A percentile compares a stretch with the other conserved stretches of the same genome.
These are phyloP conservation scores for Krasilnikovozyma curviuscula DNA, from an alignment of 768 basidiomycete species.

Conservation along the genomic window DNA sequence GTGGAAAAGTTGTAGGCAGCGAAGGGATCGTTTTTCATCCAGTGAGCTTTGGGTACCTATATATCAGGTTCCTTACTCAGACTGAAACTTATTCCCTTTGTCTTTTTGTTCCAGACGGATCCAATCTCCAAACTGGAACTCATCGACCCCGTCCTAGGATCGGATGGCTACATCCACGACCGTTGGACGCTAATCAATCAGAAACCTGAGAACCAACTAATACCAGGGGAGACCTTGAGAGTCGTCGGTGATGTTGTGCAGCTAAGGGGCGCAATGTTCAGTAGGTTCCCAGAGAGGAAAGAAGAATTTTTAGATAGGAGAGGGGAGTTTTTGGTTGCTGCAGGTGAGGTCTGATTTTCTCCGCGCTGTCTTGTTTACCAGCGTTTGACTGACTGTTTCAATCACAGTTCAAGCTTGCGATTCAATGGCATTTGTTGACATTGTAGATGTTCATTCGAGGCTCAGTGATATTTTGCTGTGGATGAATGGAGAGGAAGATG, in stretches of 20 bases:
- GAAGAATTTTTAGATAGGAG: conserved; percentile 7
- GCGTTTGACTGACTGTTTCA: too few species aligned
- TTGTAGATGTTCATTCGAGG: neutral
- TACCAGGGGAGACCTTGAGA: neutral
- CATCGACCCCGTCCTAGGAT: conserved; percentile 6
- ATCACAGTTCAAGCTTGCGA: too few species aligned
- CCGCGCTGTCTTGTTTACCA: too few species aligned
- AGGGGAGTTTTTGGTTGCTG: neutral
- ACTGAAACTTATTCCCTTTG: neutral
- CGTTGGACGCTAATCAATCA: conserved; percentile 2
- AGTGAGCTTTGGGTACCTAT: neutral
- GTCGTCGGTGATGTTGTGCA: conserved; percentile 9
- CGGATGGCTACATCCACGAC: conserved; percentile 8
- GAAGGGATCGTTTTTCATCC: neutral
- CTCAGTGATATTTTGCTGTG: conserved; percentile 3
- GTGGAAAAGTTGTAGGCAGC: too few species aligned
- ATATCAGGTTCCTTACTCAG: neutral
- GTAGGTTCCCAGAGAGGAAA: conserved; percentile 4
- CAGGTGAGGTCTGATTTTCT: too few species aligned
- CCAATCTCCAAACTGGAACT: conserved; percentile 10
- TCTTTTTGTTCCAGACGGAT: too few species aligned
- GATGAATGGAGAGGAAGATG: conserved; percentile 11
- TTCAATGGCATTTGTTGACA: too few species aligned
- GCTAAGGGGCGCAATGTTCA: conserved; percentile 3
- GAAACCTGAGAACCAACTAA: neutral